A percentile compares a stretch with the other conserved stretches of the same genome.
Evolutionary conservation across 1,139 yeast species (phyloP).

Genomic region (Hansenula lynferdii): DNA sequence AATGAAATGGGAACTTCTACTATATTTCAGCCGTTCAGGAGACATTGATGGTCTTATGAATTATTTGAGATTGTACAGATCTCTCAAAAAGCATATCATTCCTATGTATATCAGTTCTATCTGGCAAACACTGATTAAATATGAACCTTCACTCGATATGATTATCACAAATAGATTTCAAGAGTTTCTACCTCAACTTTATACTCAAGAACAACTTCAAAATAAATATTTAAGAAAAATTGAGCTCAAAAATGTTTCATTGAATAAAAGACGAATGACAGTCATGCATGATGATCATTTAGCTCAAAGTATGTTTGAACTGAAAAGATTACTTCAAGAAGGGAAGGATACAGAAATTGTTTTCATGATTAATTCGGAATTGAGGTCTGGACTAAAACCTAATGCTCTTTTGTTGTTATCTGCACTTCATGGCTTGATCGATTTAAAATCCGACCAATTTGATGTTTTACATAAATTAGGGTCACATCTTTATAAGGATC

Average conservation of each 20-base stretch:
- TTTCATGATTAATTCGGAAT: constrained; percentile 8
- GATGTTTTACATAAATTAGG: constrained; percentile 9
- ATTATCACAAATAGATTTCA: constrained; percentile 1
- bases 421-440: constrained; percentile 8
- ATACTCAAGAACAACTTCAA: constrained; percentile 3
- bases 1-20: background rate
- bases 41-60: background rate
- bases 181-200: background rate
- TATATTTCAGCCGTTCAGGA: background rate
- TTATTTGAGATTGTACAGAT: background rate
- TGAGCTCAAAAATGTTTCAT: background rate
- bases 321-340: background rate
- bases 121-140: constrained; percentile 5
- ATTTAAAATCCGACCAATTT: constrained; percentile 10
- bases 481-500: constrained; percentile 7
- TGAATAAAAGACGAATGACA: background rate
- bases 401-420: constrained; percentile 5
- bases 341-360: constrained; percentile 8
- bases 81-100: background rate
- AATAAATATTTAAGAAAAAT: constrained; percentile 1
- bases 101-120: constrained; percentile 5
- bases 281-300: background rate
- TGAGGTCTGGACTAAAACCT: constrained; percentile 19
- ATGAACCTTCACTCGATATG: constrained; percentile 2
- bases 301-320: background rate